phyloP scores from a whole-genome alignment of 2,329 filamentous ascomycete species.

The Capronia epimyces region DNA sequence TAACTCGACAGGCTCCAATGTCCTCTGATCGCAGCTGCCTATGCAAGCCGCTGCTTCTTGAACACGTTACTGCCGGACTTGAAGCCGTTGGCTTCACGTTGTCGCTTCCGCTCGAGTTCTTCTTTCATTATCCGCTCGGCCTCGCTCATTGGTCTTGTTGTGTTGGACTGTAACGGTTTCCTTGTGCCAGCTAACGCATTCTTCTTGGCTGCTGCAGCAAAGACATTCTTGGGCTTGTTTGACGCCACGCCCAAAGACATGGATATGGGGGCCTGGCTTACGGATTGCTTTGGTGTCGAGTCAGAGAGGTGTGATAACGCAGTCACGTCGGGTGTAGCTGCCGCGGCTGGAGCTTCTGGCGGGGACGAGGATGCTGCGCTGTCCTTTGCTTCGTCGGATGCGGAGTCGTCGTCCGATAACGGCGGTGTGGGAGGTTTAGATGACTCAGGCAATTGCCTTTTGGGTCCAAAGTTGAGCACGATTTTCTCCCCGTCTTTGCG shows the following conservation, averaged over 20 bases:
- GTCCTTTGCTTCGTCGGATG: slow-evolving; percentile 23
- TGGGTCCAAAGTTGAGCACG: slow-evolving; percentile 59
- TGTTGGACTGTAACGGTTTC: slow-evolving; percentile 56
- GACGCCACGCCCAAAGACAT: slow-evolving; percentile 56
- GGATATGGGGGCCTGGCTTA: slow-evolving; percentile 43
- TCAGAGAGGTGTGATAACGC: not conserved
- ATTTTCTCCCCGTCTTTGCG: slow-evolving; percentile 70
- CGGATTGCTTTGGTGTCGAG: slow-evolving; percentile 5
- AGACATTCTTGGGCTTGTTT: slow-evolving; percentile 70
- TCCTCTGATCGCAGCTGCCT: not conserved
- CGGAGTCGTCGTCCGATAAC: slow-evolving; percentile 17
- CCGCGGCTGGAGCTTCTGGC: slow-evolving; percentile 30
- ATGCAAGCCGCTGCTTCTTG: slow-evolving; percentile 26
- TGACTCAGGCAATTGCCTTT: slow-evolving; percentile 27
- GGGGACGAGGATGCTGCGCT: not conserved
- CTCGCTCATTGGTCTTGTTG: slow-evolving; percentile 76
- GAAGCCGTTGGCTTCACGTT: slow-evolving; percentile 28
- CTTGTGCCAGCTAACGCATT: slow-evolving; percentile 62
- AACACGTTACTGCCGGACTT: slow-evolving; percentile 19
- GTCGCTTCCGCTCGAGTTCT: slow-evolving; percentile 66
- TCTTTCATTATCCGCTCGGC: slow-evolving; percentile 85
- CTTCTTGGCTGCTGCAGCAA: slow-evolving; percentile 57
- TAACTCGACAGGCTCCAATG: not conserved
- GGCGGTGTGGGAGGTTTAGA: slow-evolving; percentile 29
- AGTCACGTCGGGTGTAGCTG: not conserved